Evolutionary conservation across 2,329 filamentous ascomycete genomes (phyloP).

Genomic region (Pyrenochaeta sp.): DNA sequence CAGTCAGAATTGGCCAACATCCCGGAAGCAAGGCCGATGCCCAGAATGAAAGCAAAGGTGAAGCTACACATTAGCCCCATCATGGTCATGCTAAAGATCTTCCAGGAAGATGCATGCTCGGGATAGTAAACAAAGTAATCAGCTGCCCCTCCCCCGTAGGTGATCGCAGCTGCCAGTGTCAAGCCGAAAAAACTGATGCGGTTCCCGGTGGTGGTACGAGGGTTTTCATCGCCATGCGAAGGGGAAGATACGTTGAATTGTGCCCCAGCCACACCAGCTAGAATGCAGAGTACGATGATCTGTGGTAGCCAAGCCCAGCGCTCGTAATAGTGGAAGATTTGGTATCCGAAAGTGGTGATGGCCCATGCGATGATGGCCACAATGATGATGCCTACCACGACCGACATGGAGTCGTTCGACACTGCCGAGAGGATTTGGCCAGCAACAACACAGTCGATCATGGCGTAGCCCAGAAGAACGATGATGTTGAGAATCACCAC

Average conservation of each 20-base stretch:
- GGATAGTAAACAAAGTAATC: conserved; percentile 76
- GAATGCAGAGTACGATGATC: conserved; percentile 66
- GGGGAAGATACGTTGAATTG: conserved; percentile 65
- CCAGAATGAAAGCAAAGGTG: conserved; percentile 67
- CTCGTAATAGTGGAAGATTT: conserved; percentile 73
- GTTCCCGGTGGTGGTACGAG: conserved; percentile 62
- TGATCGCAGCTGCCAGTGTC: conserved; percentile 70
- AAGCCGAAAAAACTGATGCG: conserved; percentile 75
- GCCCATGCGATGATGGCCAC: conserved; percentile 69
- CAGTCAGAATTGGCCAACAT: conserved; percentile 62
- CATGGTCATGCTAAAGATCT: conserved; percentile 66
- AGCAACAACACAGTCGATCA: conserved; percentile 71
- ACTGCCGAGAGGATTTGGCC: conserved; percentile 75
- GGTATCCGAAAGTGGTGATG: conserved; percentile 73
- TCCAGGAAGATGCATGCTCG: conserved; percentile 59
- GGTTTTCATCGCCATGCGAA: conserved; percentile 59
- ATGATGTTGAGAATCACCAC: conserved; percentile 70
- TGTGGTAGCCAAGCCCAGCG: conserved; percentile 73
- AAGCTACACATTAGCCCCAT: conserved; percentile 66
- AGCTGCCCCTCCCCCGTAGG: conserved; percentile 69
- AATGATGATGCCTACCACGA: conserved; percentile 73
- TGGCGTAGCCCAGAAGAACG: conserved; percentile 67
- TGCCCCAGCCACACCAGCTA: conserved; percentile 68
- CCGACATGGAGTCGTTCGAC: conserved; percentile 65
- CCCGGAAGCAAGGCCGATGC: conserved; percentile 69